Conservation (phyloP, 2,329 filamentous ascomycete species). For the Pseudogymnoascus sp. region DNA sequence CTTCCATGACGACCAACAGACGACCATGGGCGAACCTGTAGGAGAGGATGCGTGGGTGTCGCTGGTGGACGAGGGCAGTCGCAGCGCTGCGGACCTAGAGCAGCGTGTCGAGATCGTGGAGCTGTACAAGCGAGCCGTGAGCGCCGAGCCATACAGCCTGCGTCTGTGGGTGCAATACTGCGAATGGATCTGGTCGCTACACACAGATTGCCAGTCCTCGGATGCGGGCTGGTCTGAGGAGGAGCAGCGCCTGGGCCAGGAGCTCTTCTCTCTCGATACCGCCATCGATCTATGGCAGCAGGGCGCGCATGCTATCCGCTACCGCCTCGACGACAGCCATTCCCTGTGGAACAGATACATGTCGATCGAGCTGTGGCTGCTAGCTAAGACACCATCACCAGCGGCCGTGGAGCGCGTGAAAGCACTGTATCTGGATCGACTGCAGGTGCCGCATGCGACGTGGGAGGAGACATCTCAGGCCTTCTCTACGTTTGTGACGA, state of each 20-base stretch:
- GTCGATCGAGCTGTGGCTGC: slow-evolving; percentile 61
- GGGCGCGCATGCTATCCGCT: slow-evolving; percentile 64
- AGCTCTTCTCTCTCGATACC: slow-evolving; percentile 62
- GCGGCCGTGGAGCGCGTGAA: slow-evolving; percentile 58
- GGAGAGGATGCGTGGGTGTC: slow-evolving; percentile 73
- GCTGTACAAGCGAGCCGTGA: slow-evolving; percentile 61
- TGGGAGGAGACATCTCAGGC: slow-evolving; percentile 70
- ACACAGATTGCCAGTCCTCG: slow-evolving; percentile 53
- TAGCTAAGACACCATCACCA: slow-evolving; percentile 48
- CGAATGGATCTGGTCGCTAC: slow-evolving; percentile 68
- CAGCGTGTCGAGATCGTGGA: slow-evolving; percentile 64
- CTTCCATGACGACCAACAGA: slow-evolving; percentile 10
- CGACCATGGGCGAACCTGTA: slow-evolving; percentile 42
- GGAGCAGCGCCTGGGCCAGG: slow-evolving; percentile 60
- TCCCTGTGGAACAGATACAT: slow-evolving; percentile 74
- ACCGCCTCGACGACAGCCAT: slow-evolving; percentile 69
- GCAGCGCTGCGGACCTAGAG: slow-evolving; percentile 54
- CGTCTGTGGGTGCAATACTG: slow-evolving; percentile 72
- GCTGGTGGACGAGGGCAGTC: slow-evolving; percentile 65
- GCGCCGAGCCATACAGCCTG: slow-evolving; percentile 65
- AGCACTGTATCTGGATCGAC: slow-evolving; percentile 61
- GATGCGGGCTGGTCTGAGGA: slow-evolving; percentile 55
- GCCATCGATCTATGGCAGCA: slow-evolving; percentile 64
- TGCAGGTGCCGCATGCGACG: slow-evolving; percentile 63
- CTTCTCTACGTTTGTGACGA: slow-evolving; percentile 68